A percentile compares a stretch with the other conserved stretches of the same genome.
Conservation (phyloP, 129 eudicot species). For the Flaveria linearis region DNA sequence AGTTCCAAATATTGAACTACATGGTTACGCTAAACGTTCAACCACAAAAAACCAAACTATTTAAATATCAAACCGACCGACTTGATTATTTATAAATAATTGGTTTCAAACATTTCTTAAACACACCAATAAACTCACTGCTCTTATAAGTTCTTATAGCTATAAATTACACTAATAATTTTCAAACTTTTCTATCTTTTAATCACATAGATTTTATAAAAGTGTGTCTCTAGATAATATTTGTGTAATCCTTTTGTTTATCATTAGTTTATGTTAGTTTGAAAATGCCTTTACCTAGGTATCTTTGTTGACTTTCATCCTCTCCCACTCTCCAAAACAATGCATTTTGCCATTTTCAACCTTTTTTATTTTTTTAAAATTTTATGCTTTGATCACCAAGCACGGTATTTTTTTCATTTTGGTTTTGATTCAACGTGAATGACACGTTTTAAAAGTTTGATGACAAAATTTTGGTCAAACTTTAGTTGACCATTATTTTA, state of each 20-base stretch:
- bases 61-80: too few relatives aligned
- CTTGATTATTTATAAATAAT: too few relatives aligned
- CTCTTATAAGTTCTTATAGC: conserved; percentile 19
- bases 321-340: conserved; percentile 21
- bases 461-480: conserved; percentile 11
- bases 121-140: too few relatives aligned
- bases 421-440: background rate
- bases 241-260: conserved; percentile 5
- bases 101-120: too few relatives aligned
- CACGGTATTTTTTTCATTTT: conserved; percentile 9
- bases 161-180: background rate
- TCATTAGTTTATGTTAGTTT: conserved; percentile 22
- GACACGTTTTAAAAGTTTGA: conserved; percentile 18
- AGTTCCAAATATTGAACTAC: too few relatives aligned
- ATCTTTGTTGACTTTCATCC: conserved; percentile 33
- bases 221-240: background rate
- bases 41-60: too few relatives aligned
- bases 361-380: background rate
- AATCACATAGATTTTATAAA: background rate
- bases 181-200: conserved; percentile 3
- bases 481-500: background rate
- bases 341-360: conserved; percentile 16
- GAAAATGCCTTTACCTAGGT: conserved; percentile 35
- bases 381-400: conserved; percentile 9
- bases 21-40: too few relatives aligned